These are phyloP conservation scores for Leptomonas pyrrhocoris DNA, from an alignment of 208 protist species.

Conservation along the genomic window DNA sequence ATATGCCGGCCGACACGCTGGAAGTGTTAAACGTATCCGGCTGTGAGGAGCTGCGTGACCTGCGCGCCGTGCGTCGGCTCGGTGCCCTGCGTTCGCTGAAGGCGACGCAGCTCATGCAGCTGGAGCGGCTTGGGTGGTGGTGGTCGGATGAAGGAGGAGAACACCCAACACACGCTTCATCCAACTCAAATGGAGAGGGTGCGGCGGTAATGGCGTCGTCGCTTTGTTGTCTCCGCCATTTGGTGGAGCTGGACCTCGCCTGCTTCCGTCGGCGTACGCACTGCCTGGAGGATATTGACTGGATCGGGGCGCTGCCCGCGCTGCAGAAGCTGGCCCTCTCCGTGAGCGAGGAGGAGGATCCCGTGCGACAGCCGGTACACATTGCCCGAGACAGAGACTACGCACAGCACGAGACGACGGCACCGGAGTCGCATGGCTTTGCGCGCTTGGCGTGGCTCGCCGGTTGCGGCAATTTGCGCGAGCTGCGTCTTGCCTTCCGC, in stretches of 20 bases:
- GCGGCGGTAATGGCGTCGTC: background rate
- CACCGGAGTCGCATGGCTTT: background rate
- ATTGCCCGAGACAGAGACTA: too few relatives aligned
- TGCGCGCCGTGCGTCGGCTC: slow-evolving; percentile 5
- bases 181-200: too few relatives aligned
- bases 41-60: slow-evolving; percentile 15
- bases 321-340: slow-evolving; percentile 7
- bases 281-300: slow-evolving; percentile 13
- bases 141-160: slow-evolving; percentile 3
- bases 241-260: slow-evolving; percentile 12
- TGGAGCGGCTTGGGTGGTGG: slow-evolving; percentile 22
- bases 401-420: background rate
- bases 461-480: slow-evolving; percentile 8
- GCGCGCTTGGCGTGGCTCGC: slow-evolving; percentile 21
- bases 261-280: slow-evolving; percentile 5
- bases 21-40: slow-evolving; percentile 18
- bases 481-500: slow-evolving; percentile 19
- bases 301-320: background rate
- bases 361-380: background rate
- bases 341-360: slow-evolving; percentile 5
- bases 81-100: slow-evolving; percentile 1
- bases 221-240: background rate
- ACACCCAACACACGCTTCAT: background rate
- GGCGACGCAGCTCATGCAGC: slow-evolving; percentile 11
- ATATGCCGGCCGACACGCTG: slow-evolving; percentile 13